phyloP scores from a whole-genome alignment of 768 basidiomycete genomes.

The Lactarius sp. region DNA sequence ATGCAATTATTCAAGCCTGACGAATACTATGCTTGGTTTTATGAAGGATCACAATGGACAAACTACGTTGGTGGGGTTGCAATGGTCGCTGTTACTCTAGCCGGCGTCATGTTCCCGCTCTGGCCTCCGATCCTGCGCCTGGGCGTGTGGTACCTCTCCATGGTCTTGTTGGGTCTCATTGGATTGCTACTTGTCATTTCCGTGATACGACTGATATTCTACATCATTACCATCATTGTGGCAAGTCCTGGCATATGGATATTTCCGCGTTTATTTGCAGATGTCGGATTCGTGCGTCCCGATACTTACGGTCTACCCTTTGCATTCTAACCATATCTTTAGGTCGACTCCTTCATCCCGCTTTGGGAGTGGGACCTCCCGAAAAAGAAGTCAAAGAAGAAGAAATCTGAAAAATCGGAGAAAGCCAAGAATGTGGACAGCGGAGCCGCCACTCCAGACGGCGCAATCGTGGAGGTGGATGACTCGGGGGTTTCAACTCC shows the following conservation, averaged over 20 bases:
- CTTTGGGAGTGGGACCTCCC: slow-evolving; percentile 94
- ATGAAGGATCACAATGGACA: slow-evolving; percentile 90
- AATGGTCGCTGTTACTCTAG: slow-evolving; percentile 92
- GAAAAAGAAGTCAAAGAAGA: slow-evolving; percentile 61
- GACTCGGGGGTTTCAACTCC: slow-evolving; percentile 35
- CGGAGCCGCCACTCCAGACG: slow-evolving; percentile 33
- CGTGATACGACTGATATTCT: slow-evolving; percentile 88
- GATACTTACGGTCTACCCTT: not conserved
- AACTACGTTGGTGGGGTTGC: slow-evolving; percentile 85
- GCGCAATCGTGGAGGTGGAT: slow-evolving; percentile 39
- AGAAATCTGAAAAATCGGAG: slow-evolving; percentile 50
- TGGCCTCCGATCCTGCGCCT: slow-evolving; percentile 93
- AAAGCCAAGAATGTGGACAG: slow-evolving; percentile 39
- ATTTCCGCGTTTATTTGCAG: slow-evolving; percentile 96
- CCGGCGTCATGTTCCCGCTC: slow-evolving; percentile 97
- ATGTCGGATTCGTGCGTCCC: slow-evolving; percentile 91
- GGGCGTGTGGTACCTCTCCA: slow-evolving; percentile 93
- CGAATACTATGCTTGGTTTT: slow-evolving; percentile 95
- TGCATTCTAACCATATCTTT: slow-evolving; percentile 7
- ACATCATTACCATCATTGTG: slow-evolving; percentile 83
- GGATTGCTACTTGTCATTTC: slow-evolving; percentile 89
- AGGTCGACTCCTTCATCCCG: slow-evolving; percentile 98
- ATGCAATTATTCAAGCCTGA: slow-evolving; percentile 75
- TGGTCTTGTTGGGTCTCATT: slow-evolving; percentile 81
- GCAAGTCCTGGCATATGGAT: slow-evolving; percentile 95